Base-by-base conservation (phyloP, 2,329 filamentous ascomycete species). In the Xylariaceae sp. region DNA sequence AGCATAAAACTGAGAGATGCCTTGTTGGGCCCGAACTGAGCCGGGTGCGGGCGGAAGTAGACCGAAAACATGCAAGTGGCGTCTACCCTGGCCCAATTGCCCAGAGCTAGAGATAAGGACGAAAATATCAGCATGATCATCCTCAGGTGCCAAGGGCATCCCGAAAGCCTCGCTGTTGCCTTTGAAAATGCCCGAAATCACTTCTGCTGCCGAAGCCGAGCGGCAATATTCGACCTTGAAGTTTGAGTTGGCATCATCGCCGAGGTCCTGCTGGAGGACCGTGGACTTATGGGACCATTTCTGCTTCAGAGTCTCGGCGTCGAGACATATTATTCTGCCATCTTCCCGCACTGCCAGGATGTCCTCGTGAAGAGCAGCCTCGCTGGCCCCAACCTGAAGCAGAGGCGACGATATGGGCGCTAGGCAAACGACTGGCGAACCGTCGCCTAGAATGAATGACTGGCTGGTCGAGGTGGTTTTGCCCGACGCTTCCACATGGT, bases 321-420 rank as follows among this genome's bases (percentile, higher is more conserved):
- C 72, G 11, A 83, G 60, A 36, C 74, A 77, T 7, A 72, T 49
- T 14, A 83, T 60, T 37, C 77, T 68, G 22, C 81, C 81, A 40
- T 79, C 68, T 26, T 70, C 59, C 36, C 75, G 72, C 1, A 84
- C 64, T 2, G 67, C 65, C 15, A 85, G 45, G 2, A 86, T 40
- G 24, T 56, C 51, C n/a, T 32, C 31, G 5, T 35, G 19, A n/a
- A n/a, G n/a, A 12, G 40, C 16, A 3, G 40, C 33, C 6, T 40
- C 32, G 6, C 33, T 19, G 2, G 45, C 36, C 17, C 35, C 32
- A 57, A 53, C 12, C 55, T 56, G 43, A 35, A 11, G 46, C 36
- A n/a, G 43, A 29, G 19, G 53, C 47, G 19, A 50, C 26, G 7
- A 37, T 15, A 48, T 49, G 4, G 63, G 57, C 29, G 64, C 59